phyloP scores from a whole-genome alignment of 345 rosid genomes.

The Gossypium mustelinum region DNA sequence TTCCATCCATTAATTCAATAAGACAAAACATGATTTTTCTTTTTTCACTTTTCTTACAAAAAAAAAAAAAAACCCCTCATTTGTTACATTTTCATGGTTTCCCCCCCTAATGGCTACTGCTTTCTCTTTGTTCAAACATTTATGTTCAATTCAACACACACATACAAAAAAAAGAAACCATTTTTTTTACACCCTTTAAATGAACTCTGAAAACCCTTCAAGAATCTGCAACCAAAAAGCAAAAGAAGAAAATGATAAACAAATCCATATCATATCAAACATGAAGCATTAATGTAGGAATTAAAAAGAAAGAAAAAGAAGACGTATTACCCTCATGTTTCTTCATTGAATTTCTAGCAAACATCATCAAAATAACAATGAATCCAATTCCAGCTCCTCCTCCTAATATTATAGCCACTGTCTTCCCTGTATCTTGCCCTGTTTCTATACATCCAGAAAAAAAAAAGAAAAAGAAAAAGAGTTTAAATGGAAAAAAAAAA shows the following conservation, averaged over 20 bases:
- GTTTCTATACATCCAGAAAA: slow-evolving; percentile 34
- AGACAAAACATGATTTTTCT: neutral
- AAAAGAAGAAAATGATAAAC: no score
- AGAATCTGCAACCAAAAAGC: neutral
- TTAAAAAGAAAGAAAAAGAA: neutral
- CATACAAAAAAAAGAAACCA: no score
- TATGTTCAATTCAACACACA: no score
- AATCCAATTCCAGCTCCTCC: slow-evolving; percentile 93
- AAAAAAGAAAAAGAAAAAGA: neutral
- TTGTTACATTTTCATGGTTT: neutral
- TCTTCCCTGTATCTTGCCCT: slow-evolving; percentile 73
- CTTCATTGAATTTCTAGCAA: slow-evolving; percentile 70
- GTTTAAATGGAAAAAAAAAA: no score
- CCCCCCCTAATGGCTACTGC: neutral
- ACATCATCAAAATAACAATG: slow-evolving; percentile 73
- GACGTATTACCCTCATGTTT: slow-evolving; percentile 64
- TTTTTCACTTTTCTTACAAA: no score
- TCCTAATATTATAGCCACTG: slow-evolving; percentile 97
- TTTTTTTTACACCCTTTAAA: no score
- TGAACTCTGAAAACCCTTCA: neutral
- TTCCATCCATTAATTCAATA: neutral
- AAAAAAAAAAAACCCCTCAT: no score
- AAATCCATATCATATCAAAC: neutral
- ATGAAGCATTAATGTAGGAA: neutral
- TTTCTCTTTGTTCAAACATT: no score